Conservation (phyloP, 2,329 filamentous ascomycete species). For the Mariannaea elegans region DNA sequence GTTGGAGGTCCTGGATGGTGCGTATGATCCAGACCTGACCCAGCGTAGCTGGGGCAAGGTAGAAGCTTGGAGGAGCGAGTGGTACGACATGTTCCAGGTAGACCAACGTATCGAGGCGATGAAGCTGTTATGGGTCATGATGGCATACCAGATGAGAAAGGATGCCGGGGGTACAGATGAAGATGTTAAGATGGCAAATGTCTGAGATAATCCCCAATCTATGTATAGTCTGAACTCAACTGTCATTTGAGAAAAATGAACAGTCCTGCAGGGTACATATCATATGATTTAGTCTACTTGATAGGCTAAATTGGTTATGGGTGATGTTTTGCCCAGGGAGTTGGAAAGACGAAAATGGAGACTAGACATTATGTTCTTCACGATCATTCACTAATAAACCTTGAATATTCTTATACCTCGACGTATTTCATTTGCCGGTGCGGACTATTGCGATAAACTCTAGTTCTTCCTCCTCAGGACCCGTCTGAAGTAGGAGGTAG, state of each 20-base stretch:
- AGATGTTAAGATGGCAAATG: conserved; percentile 43
- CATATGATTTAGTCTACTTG: too few relatives aligned
- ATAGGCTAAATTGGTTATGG: too few relatives aligned
- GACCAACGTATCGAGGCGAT: conserved; percentile 66
- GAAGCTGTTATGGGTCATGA: conserved; percentile 66
- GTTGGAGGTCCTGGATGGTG: conserved; percentile 62
- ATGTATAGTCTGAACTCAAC: background rate
- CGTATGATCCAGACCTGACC: conserved; percentile 43
- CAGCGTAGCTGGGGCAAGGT: conserved; percentile 60
- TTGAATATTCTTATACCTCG: too few relatives aligned
- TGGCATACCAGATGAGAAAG: conserved; percentile 67
- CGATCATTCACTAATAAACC: too few relatives aligned
- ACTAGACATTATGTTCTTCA: too few relatives aligned
- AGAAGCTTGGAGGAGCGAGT: conserved; percentile 65
- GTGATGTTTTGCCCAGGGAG: too few relatives aligned
- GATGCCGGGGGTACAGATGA: conserved; percentile 29
- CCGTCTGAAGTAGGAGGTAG: too few relatives aligned
- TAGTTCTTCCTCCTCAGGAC: too few relatives aligned
- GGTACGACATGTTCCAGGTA: conserved; percentile 67
- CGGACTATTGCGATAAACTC: too few relatives aligned
- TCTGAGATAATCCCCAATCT: conserved; percentile 7
- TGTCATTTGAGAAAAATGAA: background rate
- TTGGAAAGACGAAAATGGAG: too few relatives aligned
- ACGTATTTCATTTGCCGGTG: too few relatives aligned
- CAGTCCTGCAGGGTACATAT: too few relatives aligned